Conservation (phyloP, 495 filamentous ascomycete genomes). For the Friedmanniomyces endolithicus region DNA sequence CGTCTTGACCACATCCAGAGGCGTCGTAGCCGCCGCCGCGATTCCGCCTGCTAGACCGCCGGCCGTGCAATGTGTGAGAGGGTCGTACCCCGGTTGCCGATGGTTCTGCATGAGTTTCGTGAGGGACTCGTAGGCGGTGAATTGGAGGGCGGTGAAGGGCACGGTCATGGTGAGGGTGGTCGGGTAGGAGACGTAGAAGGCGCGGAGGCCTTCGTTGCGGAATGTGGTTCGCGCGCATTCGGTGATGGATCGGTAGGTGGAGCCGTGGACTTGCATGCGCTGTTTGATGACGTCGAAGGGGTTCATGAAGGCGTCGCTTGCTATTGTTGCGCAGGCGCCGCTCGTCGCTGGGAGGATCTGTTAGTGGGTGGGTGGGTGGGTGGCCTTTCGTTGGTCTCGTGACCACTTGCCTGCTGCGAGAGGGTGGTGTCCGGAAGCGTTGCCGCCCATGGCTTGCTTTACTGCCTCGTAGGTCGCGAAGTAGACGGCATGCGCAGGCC, state of each 20-base stretch:
- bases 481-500: slow-evolving; percentile 93
- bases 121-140: slow-evolving; percentile 92
- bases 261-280: slow-evolving; percentile 95
- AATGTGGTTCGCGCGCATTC: slow-evolving; percentile 84
- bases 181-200: slow-evolving; percentile 98
- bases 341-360: slow-evolving; percentile 53
- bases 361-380: neutral
- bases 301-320: slow-evolving; percentile 97
- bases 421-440: slow-evolving; percentile 80
- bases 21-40: slow-evolving; percentile 85
- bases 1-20: slow-evolving; percentile 95
- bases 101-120: slow-evolving; percentile 58
- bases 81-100: slow-evolving; percentile 50
- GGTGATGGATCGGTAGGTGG: slow-evolving; percentile 68
- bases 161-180: slow-evolving; percentile 98
- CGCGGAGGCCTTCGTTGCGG: slow-evolving; percentile 70
- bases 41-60: slow-evolving; percentile 88
- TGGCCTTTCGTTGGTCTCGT: neutral
- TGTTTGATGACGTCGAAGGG: slow-evolving; percentile 99
- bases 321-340: slow-evolving; percentile 88
- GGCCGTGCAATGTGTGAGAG: slow-evolving; percentile 79
- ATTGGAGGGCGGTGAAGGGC: slow-evolving; percentile 91
- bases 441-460: slow-evolving; percentile 90
- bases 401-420: slow-evolving; percentile 64
- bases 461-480: slow-evolving; percentile 96